phyloP scores from a whole-genome alignment of 805 yeast species.

The Saturnispora mendoncae region DNA sequence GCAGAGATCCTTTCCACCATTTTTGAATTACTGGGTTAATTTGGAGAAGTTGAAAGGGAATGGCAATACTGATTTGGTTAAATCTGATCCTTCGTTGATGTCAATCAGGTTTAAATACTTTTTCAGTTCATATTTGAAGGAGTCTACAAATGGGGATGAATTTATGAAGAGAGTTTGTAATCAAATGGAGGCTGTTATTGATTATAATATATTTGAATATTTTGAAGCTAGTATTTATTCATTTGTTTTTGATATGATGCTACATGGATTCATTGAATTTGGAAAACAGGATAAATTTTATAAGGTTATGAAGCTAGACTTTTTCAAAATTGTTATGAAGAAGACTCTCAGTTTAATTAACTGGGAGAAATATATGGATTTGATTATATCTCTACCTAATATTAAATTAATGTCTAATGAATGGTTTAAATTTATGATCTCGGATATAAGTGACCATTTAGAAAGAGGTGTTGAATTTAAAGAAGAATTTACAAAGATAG shows the following conservation, averaged over 20 bases:
- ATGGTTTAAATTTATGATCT: conserved; percentile 7
- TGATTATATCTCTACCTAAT: conserved; percentile 1
- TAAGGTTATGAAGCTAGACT: neutral
- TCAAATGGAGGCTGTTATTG: conserved; percentile 1
- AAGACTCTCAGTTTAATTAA: neutral
- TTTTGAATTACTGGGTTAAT: conserved; percentile 7
- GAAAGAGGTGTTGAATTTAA: conserved; percentile 1
- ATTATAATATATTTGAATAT: conserved; percentile 1
- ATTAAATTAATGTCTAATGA: conserved; percentile 3
- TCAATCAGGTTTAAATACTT: conserved; percentile 3
- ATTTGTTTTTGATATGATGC: conserved; percentile 7
- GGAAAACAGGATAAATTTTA: conserved; percentile 4
- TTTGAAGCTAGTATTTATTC: conserved; percentile 7
- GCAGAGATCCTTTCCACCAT: conserved; percentile 5
- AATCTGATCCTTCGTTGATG: conserved; percentile 2
- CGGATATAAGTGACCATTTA: neutral
- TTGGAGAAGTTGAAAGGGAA: conserved; percentile 1
- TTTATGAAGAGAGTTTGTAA: conserved; percentile 4
- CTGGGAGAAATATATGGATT: conserved; percentile 1
- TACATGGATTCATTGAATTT: conserved; percentile 7
- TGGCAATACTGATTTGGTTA: conserved; percentile 3
- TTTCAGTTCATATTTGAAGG: conserved; percentile 9
- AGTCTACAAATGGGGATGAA: conserved; percentile 3
- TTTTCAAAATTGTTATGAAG: conserved; percentile 2
- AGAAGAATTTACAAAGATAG: neutral